Evolutionary conservation across 306 rosid genomes (phyloP), one percentile per base, ranked within the genome.

Genomic region (Ammopiptanthus mongolicus): DNA sequence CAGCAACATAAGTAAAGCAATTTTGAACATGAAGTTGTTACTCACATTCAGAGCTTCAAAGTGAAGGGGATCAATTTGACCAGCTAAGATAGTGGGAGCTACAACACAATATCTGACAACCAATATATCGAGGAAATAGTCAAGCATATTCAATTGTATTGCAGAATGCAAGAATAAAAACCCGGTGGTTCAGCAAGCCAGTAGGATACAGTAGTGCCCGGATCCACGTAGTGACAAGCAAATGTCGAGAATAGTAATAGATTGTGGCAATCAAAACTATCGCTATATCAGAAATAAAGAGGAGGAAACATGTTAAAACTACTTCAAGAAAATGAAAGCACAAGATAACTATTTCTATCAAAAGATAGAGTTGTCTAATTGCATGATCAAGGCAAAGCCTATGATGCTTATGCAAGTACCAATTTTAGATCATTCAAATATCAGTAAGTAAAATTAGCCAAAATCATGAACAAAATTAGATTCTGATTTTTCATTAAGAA

Each of bases 21-120:
- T 56, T 12, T 17, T 2, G 51, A 74, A 34, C 6, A 53, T 42
- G 34, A 65, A 64, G 48, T 58, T 56, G 82, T 72, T 75, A 88
- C 99, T 88, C 83, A 92, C 99, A 85, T 95, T 92, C 73, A 95
- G 72, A 83, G 96, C 93, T 83, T 95, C 99, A 81, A 95, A 95
- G 83, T 90, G 96, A 80, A 87, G 25, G 47, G 97, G 97, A 82
- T 88, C 76, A 70, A 95, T 89, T 84, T 87, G 86, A 71, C 99
- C 99, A 46, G 97, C 93, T 83, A 95, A 77, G 81, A 95, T 61
- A 21, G 97, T 92, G 55, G 98, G 99, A 55, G 98, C 98, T 65
- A 90, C 72, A 48, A 90, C 97, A 85, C 93, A 92, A 66, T 90
- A 95, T 85, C 99, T 95, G 86, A 81, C 82, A 79, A 57, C 80